Evolutionary conservation across 129 eudicot species (phyloP).

Genomic region (Tanacetum coccineum): DNA sequence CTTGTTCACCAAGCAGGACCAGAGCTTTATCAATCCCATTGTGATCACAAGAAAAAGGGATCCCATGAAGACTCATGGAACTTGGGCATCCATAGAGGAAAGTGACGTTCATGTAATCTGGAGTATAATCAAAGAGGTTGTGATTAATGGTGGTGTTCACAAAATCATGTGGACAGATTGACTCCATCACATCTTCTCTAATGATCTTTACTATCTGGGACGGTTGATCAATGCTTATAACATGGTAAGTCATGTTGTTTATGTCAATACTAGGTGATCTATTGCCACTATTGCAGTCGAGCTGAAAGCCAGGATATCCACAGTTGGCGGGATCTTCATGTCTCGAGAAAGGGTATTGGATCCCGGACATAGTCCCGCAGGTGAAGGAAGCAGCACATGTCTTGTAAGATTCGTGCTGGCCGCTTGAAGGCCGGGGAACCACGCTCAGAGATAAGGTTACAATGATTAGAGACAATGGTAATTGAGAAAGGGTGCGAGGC

Average conservation of each 20-base stretch:
- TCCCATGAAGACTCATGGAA: slow-evolving; percentile 17
- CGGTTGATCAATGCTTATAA: slow-evolving; percentile 37
- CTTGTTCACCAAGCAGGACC: slow-evolving; percentile 36
- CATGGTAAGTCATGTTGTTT: slow-evolving; percentile 41
- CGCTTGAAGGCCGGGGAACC: slow-evolving; percentile 26
- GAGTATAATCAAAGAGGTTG: slow-evolving; percentile 39
- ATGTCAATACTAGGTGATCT: slow-evolving; percentile 37
- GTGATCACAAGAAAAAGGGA: slow-evolving; percentile 24
- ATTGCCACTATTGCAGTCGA: slow-evolving; percentile 36
- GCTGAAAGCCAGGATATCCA: slow-evolving; percentile 39
- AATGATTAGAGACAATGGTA: slow-evolving; percentile 11
- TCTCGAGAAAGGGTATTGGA: slow-evolving; percentile 55
- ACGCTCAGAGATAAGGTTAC: slow-evolving; percentile 16
- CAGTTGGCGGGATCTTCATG: slow-evolving; percentile 44
- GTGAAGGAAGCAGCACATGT: slow-evolving; percentile 37
- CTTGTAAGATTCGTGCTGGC: slow-evolving; percentile 24
- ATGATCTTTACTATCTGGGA: slow-evolving; percentile 42
- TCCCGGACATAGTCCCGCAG: slow-evolving; percentile 44
- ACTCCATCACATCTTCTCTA: slow-evolving; percentile 49
- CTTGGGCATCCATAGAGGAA: slow-evolving; percentile 55
- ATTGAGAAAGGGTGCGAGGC: too few species aligned
- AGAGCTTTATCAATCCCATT: slow-evolving; percentile 28
- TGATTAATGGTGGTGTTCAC: slow-evolving; percentile 56
- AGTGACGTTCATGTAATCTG: slow-evolving; percentile 37
- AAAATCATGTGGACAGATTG: slow-evolving; percentile 51